phyloP scores from a whole-genome alignment of 2,329 filamentous ascomycete species.

The Penicillium sp. region DNA sequence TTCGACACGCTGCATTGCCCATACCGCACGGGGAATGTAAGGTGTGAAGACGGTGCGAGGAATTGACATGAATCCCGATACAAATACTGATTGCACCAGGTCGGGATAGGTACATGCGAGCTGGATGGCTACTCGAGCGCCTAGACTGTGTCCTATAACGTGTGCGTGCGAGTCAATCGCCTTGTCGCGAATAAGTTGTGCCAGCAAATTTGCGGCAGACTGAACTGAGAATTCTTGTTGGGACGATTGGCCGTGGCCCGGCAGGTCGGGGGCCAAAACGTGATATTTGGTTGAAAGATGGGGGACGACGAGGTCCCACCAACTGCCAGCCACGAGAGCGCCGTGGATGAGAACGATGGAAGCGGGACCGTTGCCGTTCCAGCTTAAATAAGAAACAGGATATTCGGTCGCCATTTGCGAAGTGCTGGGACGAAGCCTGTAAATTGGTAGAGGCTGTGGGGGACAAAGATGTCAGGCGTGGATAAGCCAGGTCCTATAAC shows the following conservation, averaged over 20 bases:
- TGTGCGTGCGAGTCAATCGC: neutral
- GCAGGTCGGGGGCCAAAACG: neutral
- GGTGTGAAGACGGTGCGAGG: neutral
- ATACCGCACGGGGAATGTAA: neutral
- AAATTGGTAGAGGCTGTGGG: neutral
- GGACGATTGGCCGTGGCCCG: neutral
- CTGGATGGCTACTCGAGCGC: neutral
- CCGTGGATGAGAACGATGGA: neutral
- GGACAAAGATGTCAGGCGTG: neutral
- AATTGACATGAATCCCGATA: neutral
- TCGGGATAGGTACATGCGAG: neutral
- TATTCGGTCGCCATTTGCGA: neutral
- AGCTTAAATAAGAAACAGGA: neutral
- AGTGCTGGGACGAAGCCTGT: neutral
- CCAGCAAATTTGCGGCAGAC: neutral
- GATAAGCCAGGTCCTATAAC: neutral
- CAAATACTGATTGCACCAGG: neutral
- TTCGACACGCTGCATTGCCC: neutral
- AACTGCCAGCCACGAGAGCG: neutral
- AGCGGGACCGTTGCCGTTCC: neutral
- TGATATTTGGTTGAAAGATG: neutral
- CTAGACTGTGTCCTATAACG: neutral
- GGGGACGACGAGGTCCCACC: neutral
- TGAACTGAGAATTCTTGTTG: neutral
- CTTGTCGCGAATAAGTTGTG: neutral